Base-by-base conservation (phyloP, 805 yeast genomes). In the Saccharomycopsis guyanensis region DNA sequence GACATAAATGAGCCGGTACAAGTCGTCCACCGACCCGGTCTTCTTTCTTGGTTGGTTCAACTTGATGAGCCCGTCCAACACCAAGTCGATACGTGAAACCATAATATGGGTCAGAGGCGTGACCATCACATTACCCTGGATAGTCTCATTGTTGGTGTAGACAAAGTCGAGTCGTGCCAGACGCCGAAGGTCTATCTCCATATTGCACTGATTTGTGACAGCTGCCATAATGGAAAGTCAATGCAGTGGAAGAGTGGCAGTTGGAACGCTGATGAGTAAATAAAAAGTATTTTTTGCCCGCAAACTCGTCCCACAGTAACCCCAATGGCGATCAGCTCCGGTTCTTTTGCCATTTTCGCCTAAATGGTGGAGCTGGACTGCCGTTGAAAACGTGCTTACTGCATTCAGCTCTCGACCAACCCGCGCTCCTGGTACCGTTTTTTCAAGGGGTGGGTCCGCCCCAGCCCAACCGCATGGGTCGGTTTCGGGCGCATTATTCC, bases 1-100 rank as follows among this genome's bases (percentile, higher is more conserved):
- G 22, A 40, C 22, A 22, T 40, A 40, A 10, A 27, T 15, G 18
- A 40, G 15, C 20, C 43, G 29, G 22, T 25, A 40, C 4, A 40
- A 15, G 35, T 32, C 37, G 18, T 18, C 43, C 19, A 4, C 23
- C 37, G 18, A 32, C 13, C 23, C 12, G 18, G 13, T 29, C 45
- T 5, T 18, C 25, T 15, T 18, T 41, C 13, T 32, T n/a, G 20
- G 20, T 25, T 25, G 27, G 12, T 13, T 16, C 24, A 37, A 12
- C 18, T 32, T 41, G 16, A 41, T 15, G 13, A 41, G 22, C 18
- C 45, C 38, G 32, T 32, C 39, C 29, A 32, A 25, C 12, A 41
- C 45, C 8, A 33, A 7, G 18, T 40, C 43, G 23, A 40, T 40
- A 6, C 16, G 29, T 3, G 36, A 22, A 10, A 40, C 31, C 13